phyloP scores from a whole-genome alignment of 495 filamentous ascomycete species.

The Xylaria curta region DNA sequence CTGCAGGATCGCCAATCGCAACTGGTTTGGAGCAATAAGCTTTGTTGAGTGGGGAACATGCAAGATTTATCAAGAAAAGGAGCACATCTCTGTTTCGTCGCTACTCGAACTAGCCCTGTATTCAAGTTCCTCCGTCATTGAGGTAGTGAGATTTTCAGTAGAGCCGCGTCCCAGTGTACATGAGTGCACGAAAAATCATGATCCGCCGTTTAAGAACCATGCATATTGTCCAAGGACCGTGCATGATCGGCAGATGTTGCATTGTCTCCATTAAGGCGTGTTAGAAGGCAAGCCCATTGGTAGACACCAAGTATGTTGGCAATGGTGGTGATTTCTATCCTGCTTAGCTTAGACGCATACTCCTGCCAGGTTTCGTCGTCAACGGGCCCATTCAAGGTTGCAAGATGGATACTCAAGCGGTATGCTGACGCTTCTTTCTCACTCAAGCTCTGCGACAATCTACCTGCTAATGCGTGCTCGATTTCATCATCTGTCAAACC shows the following conservation, averaged over 20 bases:
- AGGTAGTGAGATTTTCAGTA: neutral
- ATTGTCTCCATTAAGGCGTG: constrained; percentile 12
- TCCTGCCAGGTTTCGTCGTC: constrained; percentile 19
- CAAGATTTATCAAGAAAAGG: neutral
- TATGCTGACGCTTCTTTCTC: constrained; percentile 24
- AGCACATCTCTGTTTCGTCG: neutral
- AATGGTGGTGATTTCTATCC: constrained; percentile 19
- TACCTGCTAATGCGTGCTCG: constrained; percentile 15
- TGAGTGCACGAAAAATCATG: too few relatives aligned
- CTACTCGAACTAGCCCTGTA: neutral
- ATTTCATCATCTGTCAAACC: constrained; percentile 15
- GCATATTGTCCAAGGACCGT: neutral
- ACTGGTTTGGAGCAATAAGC: neutral
- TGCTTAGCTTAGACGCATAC: constrained; percentile 13
- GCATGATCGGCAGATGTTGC: constrained; percentile 1
- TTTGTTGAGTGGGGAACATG: neutral
- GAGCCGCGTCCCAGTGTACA: too few relatives aligned
- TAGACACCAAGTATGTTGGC: constrained; percentile 24
- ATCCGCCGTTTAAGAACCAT: neutral
- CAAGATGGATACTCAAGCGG: constrained; percentile 11
- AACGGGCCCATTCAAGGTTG: constrained; percentile 17
- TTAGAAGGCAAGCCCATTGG: constrained; percentile 24
- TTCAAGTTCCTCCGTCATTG: neutral
- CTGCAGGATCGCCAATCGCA: neutral
- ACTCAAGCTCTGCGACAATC: constrained; percentile 19